phyloP scores from a whole-genome alignment of 2,329 filamentous ascomycete genomes.

The Thermomyces lanuginosus region DNA sequence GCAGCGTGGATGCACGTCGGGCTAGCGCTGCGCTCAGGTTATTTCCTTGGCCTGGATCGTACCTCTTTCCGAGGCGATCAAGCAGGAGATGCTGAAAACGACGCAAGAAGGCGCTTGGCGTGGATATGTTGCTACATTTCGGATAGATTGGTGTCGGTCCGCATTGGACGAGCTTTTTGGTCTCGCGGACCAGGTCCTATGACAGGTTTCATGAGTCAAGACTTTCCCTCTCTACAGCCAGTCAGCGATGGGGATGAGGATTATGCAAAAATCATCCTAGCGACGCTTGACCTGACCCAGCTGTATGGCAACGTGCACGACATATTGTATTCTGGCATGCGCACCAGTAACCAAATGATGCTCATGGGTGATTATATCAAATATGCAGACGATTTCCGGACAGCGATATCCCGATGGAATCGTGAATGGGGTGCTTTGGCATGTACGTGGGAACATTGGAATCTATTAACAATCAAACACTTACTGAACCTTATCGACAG shows the following conservation, averaged over 20 bases:
- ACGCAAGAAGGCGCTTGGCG: slow-evolving; percentile 48
- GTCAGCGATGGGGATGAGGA: slow-evolving; percentile 45
- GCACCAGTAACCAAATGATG: slow-evolving; percentile 53
- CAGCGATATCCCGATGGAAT: slow-evolving; percentile 54
- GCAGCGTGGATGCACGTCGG: slow-evolving; percentile 66
- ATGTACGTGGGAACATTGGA: slow-evolving; percentile 29
- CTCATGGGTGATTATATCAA: slow-evolving; percentile 57
- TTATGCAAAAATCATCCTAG: slow-evolving; percentile 52
- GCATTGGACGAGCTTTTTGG: slow-evolving; percentile 59
- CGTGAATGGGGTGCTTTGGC: slow-evolving; percentile 50
- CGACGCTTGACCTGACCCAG: slow-evolving; percentile 53
- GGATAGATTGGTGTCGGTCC: slow-evolving; percentile 52
- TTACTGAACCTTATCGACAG: slow-evolving; percentile 18
- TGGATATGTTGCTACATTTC: slow-evolving; percentile 56
- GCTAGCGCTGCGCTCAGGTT: slow-evolving; percentile 50
- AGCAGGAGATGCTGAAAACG: slow-evolving; percentile 41
- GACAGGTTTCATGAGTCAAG: slow-evolving; percentile 46
- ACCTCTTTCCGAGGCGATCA: slow-evolving; percentile 49
- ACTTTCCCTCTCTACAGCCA: slow-evolving; percentile 51
- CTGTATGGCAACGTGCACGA: slow-evolving; percentile 60
- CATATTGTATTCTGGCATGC: slow-evolving; percentile 54
- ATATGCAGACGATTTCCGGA: slow-evolving; percentile 58
- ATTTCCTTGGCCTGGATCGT: slow-evolving; percentile 53
- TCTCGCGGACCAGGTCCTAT: slow-evolving; percentile 53
- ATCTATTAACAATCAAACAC: background rate